Conservation (phyloP, 805 yeast species). For the Wickerhamomyces canadensis region DNA sequence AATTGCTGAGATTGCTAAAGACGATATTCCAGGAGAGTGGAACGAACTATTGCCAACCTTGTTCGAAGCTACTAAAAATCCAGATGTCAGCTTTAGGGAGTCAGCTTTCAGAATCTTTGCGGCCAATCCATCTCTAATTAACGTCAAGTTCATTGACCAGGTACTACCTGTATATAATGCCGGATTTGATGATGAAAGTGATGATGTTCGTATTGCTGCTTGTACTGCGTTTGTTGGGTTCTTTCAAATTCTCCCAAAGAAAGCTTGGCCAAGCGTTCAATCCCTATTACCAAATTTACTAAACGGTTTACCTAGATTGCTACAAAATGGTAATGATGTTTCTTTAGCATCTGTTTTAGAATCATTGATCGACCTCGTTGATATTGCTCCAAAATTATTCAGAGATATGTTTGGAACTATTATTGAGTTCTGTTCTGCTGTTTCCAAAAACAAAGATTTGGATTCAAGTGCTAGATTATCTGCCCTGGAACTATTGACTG, state of each 20-base stretch:
- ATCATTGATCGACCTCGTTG: conserved; percentile 83
- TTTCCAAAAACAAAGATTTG: conserved; percentile 73
- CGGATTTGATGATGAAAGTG: conserved; percentile 77
- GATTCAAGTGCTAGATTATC: conserved; percentile 78
- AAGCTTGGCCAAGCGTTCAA: conserved; percentile 70
- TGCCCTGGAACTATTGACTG: conserved; percentile 82
- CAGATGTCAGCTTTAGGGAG: conserved; percentile 71
- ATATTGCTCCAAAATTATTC: conserved; percentile 91
- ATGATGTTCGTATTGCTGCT: conserved; percentile 85
- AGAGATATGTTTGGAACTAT: conserved; percentile 86
- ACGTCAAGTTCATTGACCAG: conserved; percentile 47
- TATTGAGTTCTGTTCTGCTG: conserved; percentile 77
- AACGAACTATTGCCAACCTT: conserved; percentile 71
- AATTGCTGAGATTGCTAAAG: conserved; percentile 84
- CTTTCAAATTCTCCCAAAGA: conserved; percentile 75
- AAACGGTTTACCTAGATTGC: conserved; percentile 80
- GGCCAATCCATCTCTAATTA: conserved; percentile 74
- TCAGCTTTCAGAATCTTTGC: conserved; percentile 87
- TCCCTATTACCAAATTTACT: conserved; percentile 78
- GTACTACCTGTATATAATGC: conserved; percentile 65
- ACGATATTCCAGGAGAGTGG: conserved; percentile 61
- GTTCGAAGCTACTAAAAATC: conserved; percentile 53
- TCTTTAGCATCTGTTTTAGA: conserved; percentile 87
- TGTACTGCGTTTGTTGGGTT: conserved; percentile 90
- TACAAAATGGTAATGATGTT: conserved; percentile 70